Base-by-base conservation (phyloP, 371 early-diverging fungal species). In the Coemansia linderi region DNA sequence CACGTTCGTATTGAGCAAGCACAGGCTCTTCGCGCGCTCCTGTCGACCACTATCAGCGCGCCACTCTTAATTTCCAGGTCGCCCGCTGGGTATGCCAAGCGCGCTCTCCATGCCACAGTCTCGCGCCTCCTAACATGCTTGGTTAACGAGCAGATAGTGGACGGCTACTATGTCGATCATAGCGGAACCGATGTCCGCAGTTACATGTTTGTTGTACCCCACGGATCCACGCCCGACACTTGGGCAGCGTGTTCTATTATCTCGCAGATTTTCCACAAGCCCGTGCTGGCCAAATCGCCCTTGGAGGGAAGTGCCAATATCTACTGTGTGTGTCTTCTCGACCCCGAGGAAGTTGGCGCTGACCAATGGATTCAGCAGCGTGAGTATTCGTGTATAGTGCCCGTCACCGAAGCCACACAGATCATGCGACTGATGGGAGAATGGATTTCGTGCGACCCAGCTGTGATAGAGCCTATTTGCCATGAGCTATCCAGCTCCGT, bases 71-170 rank as follows among this genome's bases (percentile, higher is more conserved):
- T 63, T 4, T 61, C 71, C 13, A 63, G 38, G n/a, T 67, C 75
- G 12, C 41, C 64, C 10, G 66, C 67, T 5, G 75, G 75, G 9
- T 64, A 64, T 43, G 46, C 54, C 43, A 39, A 59, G 56, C 76
- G 73, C 17, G 65, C 76, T 1, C 37, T 60, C 29, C 65, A 72
- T 66, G 89, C 89, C 62, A 87, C 88, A 1, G 77, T 82, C 13
- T 88, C 89, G 9, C 85, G 91, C 33, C 72, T 90, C 6, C 67
- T 89, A 19, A 68, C 85, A 9, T 89, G 89, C 57, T 69, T 88
- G 19, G 85, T 85, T 24, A 87, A 87, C 57, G 91, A 90, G 72
- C 61, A 69, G 3, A 72, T 90, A 17, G 85, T 85, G 17, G 68
- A 79, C 29, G 84, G 83, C 24, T 78, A 78, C 71, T 41, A 65